Percentiles rank a stretch among this genome's conserved stretches.
Conservation (phyloP, 345 rosid genomes). For the Melaleuca alternifolia region DNA sequence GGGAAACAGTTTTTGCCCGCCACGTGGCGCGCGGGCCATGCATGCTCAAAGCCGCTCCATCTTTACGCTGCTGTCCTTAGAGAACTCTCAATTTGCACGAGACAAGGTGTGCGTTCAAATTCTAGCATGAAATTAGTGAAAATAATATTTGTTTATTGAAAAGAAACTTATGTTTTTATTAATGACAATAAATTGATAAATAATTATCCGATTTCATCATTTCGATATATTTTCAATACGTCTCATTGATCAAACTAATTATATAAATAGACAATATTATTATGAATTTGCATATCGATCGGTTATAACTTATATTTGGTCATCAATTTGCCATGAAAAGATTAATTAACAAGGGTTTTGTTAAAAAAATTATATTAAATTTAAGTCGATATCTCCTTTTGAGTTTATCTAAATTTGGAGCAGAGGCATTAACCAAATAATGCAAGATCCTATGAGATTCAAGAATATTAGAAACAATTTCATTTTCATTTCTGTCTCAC, state of each 20-base stretch:
- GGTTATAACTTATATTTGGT: accelerated
- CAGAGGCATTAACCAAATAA: accelerated
- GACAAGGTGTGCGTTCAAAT: neutral
- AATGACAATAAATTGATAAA: accelerated
- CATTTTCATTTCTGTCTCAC: neutral
- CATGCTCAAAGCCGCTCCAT: too few relatives aligned
- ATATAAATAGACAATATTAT: neutral
- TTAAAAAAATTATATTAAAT: too few relatives aligned
- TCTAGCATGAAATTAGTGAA: neutral
- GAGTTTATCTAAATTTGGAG: neutral
- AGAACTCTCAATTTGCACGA: neutral
- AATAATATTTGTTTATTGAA: neutral
- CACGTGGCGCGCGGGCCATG: too few relatives aligned
- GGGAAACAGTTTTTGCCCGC: too few relatives aligned
- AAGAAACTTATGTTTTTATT: neutral
- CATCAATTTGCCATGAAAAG: accelerated
- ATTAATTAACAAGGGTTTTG: neutral
- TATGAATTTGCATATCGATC: neutral
- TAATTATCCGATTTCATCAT: accelerated
- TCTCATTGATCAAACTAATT: neutral
- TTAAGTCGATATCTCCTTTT: accelerated
- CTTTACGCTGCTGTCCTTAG: too few relatives aligned
- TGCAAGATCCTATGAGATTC: accelerated
- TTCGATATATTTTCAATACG: neutral
- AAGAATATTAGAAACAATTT: accelerated